Evolutionary conservation across 2,329 filamentous ascomycete genomes (phyloP).

Genomic region (Fonsecaea monophora): DNA sequence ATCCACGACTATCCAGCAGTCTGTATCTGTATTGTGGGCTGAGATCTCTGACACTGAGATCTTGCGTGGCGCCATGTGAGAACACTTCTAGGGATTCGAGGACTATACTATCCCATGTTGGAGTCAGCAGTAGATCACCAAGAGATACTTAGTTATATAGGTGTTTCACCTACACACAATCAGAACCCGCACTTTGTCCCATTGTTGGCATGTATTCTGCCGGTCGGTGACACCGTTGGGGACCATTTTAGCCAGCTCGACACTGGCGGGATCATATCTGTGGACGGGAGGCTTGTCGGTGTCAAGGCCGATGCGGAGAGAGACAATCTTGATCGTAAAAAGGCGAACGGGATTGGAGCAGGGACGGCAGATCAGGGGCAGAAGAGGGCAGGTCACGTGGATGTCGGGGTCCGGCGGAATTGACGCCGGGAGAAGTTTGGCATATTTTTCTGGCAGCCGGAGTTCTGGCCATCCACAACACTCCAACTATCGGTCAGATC

Average conservation of each 20-base stretch:
- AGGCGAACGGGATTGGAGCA: background rate
- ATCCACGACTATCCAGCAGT: slow-evolving; percentile 73
- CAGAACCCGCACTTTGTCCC: background rate
- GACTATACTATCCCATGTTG: background rate
- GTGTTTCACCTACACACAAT: background rate
- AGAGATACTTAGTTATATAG: background rate
- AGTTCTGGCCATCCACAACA: background rate
- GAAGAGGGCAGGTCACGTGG: background rate
- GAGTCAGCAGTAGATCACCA: background rate
- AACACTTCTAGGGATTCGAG: background rate
- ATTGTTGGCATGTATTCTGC: slow-evolving; percentile 10
- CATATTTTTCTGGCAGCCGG: background rate
- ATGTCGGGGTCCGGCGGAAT: slow-evolving; percentile 4
- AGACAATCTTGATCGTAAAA: background rate
- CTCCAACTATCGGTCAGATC: slow-evolving; percentile 4
- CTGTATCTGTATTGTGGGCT: slow-evolving; percentile 56
- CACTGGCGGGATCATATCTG: background rate
- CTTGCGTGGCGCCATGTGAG: slow-evolving; percentile 21
- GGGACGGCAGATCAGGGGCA: background rate
- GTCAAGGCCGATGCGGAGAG: slow-evolving; percentile 28
- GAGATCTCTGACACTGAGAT: slow-evolving; percentile 46
- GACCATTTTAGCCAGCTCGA: slow-evolving; percentile 10
- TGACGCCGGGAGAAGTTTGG: background rate
- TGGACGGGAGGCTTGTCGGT: slow-evolving; percentile 11
- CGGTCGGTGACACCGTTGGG: background rate